phyloP scores from a whole-genome alignment of 2,329 filamentous ascomycete genomes.

The Alternaria solani region DNA sequence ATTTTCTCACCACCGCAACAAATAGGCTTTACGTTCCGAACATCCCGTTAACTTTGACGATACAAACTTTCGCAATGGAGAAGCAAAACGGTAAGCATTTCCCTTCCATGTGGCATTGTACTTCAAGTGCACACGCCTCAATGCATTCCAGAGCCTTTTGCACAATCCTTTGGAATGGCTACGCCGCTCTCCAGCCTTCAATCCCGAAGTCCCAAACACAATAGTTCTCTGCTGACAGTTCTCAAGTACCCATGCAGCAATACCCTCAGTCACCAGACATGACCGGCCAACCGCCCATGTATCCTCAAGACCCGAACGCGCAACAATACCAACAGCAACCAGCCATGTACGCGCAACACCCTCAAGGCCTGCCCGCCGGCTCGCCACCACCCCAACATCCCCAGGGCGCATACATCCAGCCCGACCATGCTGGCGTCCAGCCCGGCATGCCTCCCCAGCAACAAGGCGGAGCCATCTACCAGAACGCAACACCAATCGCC shows the following conservation, averaged over 20 bases:
- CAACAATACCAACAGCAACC: constrained; percentile 9
- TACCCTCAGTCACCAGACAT: constrained; percentile 46
- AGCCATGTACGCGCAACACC: constrained; percentile 30
- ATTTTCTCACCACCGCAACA: neutral
- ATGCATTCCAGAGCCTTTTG: neutral
- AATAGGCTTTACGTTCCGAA: neutral
- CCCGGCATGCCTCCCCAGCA: constrained; percentile 49
- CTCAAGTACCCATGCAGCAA: constrained; percentile 49
- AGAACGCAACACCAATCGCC: constrained; percentile 47
- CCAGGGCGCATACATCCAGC: constrained; percentile 30
- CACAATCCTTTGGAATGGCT: neutral
- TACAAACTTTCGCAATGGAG: constrained; percentile 38
- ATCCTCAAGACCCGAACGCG: constrained; percentile 44
- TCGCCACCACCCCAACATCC: constrained; percentile 38
- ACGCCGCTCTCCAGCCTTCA: neutral
- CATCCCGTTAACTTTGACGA: neutral
- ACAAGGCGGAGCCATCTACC: constrained; percentile 44
- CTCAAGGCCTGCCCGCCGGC: constrained; percentile 18
- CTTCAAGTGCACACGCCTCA: neutral
- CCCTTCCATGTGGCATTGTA: neutral
- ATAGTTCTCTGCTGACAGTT: constrained; percentile 22
- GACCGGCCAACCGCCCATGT: constrained; percentile 38
- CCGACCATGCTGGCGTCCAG: constrained; percentile 18
- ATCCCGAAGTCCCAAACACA: neutral
- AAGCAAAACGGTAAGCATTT: constrained; percentile 46